Evolutionary conservation across 495 filamentous ascomycete species (phyloP), one percentile per base, ranked within the genome.

Genomic region (Aspergillus incahuasiensis): DNA sequence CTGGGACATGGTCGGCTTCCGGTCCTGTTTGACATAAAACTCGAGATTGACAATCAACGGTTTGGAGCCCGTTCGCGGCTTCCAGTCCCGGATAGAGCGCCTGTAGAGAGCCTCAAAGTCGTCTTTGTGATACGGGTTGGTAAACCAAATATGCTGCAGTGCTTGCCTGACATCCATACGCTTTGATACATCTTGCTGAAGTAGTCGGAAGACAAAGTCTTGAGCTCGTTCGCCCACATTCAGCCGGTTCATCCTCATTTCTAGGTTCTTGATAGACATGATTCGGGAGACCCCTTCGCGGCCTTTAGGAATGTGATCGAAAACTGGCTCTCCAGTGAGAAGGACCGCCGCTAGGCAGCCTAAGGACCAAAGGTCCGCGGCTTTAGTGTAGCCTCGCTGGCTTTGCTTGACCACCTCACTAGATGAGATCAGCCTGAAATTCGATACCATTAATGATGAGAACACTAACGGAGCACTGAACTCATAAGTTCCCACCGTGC

Each of bases 401-500:
- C 48, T 61, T 47, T 62, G 13, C 42, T 59, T 41, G 49, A 67
- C 55, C 38, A 80, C 65, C 68, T 83, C 83, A 8, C 82, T 82
- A 45, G 72, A 22, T 6, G 35, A 64, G 1, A 57, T 58, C 13
- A 73, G 53, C 51, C 13, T 28, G 48, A n/a, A n/a, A n/a, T n/a
- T n/a, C 4, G 22, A 15, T 21, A 12, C 35, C 12, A 1, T 38
- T n/a, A 59, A 50, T 54, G 63, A 6, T 65, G 3, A 40, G n/a
- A 34, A 9, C 19, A 74, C 88, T 80, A 66, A 92, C 89, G 89
- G 89, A 30, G 89, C 87, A 52, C 76, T 75, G 57, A 85, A 92
- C 35, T 82, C 79, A 0, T 61, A 41, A 1, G 89, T 92, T 1
- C 89, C 89, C 8, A 87, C 75, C 15, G 73, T 43, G 0, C 85